Base-by-base conservation (phyloP, 352 stramenopile species). In the Paralagenidium karlingii region DNA sequence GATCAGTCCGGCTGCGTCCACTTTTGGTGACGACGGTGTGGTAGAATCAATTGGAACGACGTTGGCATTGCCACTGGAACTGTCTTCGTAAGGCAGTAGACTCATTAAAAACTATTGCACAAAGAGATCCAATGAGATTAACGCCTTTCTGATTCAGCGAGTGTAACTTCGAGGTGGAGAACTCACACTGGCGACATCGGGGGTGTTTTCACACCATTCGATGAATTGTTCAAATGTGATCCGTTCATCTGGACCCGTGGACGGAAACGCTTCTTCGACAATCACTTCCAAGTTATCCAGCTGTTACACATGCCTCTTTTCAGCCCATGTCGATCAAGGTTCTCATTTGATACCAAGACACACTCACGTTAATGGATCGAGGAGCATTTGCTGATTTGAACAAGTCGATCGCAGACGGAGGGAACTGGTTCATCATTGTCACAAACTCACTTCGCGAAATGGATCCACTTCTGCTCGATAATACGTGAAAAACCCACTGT, bases 181-280 rank as follows among this genome's bases (percentile, higher is more conserved):
- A 36, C 61, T 27, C 52, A 90, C 76, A 25, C 85, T 77, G 1
- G 63, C 68, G 44, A 90, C 69, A 7, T 69, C 69, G 1, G 82
- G 78, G 5, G 73, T 90, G 43, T 55, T 62, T 34, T 87, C 68
- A 47, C 83, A 88, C 79, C 80, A 95, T 15, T 70, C 60, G 34
- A 65, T 71, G 47, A 96, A 94, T 38, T 92, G 63, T 8, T 94
- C 75, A 45, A 91, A 94, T 21, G 49, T 89, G 15, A 96, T 71
- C 2, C 68, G 66, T 25, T 55, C 74, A 16, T 60, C 76, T 3
- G 68, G n/a, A n/a, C n/a, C n/a, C n/a, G n/a, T 32, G 5, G 51
- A 28, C 18, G 66, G 63, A 49, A 92, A 88, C 6, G 74, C 79
- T 13, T 81, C 44, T 24, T 94, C 67, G 15, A 96, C 87, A 24